Evolutionary conservation across 306 rosid genomes (phyloP).

Genomic region (Fagus crenata): DNA sequence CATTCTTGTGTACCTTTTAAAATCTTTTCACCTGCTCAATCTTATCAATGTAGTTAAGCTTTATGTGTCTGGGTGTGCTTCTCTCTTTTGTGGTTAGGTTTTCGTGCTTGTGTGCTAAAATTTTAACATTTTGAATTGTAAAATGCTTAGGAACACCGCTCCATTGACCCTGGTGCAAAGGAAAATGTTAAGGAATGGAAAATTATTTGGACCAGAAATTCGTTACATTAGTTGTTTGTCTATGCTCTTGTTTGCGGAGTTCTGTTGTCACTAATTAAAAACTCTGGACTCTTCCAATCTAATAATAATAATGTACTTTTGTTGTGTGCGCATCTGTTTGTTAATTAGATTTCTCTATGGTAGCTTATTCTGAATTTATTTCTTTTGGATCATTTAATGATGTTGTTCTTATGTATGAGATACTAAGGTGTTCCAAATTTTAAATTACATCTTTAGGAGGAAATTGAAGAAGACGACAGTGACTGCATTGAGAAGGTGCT

Average conservation of each 20-base stretch:
- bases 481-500: slow-evolving; percentile 95
- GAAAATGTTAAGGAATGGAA: not conserved
- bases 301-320: not conserved
- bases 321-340: slow-evolving; percentile 16
- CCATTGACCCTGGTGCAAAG: not conserved
- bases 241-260: not conserved
- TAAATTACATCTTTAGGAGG: slow-evolving; percentile 59
- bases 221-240: not conserved
- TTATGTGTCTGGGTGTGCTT: not conserved
- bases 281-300: not conserved
- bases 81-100: not conserved
- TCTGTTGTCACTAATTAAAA: not conserved
- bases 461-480: slow-evolving; percentile 89
- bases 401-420: slow-evolving; percentile 3
- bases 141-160: not conserved
- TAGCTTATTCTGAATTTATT: not conserved
- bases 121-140: not conserved
- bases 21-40: not conserved
- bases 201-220: not conserved
- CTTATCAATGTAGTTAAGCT: not conserved
- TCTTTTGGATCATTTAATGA: slow-evolving; percentile 13
- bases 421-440: slow-evolving; percentile 25
- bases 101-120: not conserved
- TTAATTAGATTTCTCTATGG: slow-evolving; percentile 11
- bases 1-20: not conserved